Evolutionary conservation across 805 yeast genomes (phyloP), one percentile per base, ranked within the genome.

Genomic region (Candida coquimbonensis): DNA sequence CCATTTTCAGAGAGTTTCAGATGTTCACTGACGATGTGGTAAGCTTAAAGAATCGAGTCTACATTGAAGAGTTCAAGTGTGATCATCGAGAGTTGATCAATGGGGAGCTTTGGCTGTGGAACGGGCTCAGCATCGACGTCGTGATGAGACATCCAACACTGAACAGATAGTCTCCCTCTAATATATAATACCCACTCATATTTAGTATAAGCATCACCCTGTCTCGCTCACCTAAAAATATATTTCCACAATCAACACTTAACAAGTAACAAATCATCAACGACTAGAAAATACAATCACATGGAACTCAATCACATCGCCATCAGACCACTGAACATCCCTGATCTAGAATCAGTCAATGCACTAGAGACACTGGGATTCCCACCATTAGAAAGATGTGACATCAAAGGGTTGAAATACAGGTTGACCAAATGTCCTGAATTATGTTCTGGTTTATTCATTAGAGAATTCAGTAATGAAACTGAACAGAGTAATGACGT

Each of bases 381-480:
- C 64, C 79, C 85, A 3, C 79, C 77, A 33, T 60, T 65, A 13
- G 95, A 88, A 66, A 73, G 95, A 47, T 82, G 87, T 38, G 62
- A 86, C 12, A 59, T 57, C n/a, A 87, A 80, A 42, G 81, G 76
- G 52, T 64, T 80, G 45, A 68, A 66, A 52, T 91, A 87, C 68
- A 74, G 97, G 55, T 71, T 91, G 51, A 73, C 74, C 1, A 79
- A 70, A 5, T 90, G 97, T 62, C 98, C 98, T 9, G 99, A 91
- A 63, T 75, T 91, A 47, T 80, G 93, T 53, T 79, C 90, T 7
- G 98, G 98, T 3, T 72, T 93, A 46, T 93, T 91, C 59, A 72
- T 88, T 43, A 73, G 96, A 59, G 78, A 78, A 46, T 84, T 83
- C 64, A 51, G 29, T 53, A 54, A 53, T 41, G 35, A 66, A 21